Evolutionary conservation across 2,329 filamentous ascomycete species (phyloP).

Genomic region (Xylaria multiplex): DNA sequence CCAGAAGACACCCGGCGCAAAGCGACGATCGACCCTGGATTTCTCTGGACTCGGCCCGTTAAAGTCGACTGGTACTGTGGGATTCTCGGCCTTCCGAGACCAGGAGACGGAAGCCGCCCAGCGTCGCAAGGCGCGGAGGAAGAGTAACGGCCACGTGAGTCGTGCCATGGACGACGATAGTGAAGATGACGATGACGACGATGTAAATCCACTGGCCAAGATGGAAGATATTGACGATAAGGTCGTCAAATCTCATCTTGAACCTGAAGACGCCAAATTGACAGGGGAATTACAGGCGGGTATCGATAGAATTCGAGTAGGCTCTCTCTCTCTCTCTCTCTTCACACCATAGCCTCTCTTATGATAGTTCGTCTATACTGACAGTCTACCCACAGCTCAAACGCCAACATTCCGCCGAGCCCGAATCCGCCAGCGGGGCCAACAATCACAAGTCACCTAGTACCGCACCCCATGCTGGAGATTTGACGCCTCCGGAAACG

Average conservation of each 20-base stretch:
- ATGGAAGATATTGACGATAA: slow-evolving; percentile 73
- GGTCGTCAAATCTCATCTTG: slow-evolving; percentile 67
- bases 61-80: slow-evolving; percentile 86
- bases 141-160: slow-evolving; percentile 66
- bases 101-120: slow-evolving; percentile 64
- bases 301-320: slow-evolving; percentile 82
- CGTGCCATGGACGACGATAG: slow-evolving; percentile 75
- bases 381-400: slow-evolving; percentile 70
- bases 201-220: slow-evolving; percentile 66
- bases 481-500: slow-evolving; percentile 56
- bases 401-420: slow-evolving; percentile 80
- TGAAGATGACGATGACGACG: slow-evolving; percentile 71
- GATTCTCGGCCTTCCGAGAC: slow-evolving; percentile 89
- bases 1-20: slow-evolving; percentile 69
- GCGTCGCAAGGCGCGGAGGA: slow-evolving; percentile 70
- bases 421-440: slow-evolving; percentile 59
- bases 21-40: slow-evolving; percentile 84
- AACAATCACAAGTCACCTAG: slow-evolving; percentile 59
- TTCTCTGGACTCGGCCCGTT: slow-evolving; percentile 86
- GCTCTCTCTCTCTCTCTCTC: slow-evolving; percentile 39
- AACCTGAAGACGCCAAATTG: slow-evolving; percentile 76
- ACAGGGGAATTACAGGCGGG: slow-evolving; percentile 82
- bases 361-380: slow-evolving; percentile 35
- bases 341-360: neutral
- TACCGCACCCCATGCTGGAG: slow-evolving; percentile 53